Evolutionary conservation across 1,284 basidiomycete species (phyloP).

Genomic region (Moniliophthora roreri): DNA sequence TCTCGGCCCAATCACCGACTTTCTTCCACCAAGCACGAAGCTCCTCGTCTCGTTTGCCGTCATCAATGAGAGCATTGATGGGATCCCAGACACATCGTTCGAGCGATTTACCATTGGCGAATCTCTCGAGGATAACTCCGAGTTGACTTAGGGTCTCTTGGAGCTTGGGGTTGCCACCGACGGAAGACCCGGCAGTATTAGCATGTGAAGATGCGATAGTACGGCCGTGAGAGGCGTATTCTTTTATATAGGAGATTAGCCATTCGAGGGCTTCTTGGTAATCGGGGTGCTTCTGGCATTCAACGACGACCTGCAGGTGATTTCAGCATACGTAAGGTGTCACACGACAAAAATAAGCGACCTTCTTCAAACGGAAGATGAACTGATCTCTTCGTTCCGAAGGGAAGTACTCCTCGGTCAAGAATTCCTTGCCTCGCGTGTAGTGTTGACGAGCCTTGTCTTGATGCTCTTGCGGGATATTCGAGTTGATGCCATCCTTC

Average conservation of each 20-base stretch:
- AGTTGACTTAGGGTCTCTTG: slow-evolving; percentile 65
- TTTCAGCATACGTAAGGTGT: too few species aligned
- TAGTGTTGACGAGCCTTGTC: slow-evolving; percentile 50
- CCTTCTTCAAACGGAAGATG: slow-evolving; percentile 80
- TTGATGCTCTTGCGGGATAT: slow-evolving; percentile 63
- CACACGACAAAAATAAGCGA: too few species aligned
- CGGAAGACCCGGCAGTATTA: slow-evolving; percentile 13
- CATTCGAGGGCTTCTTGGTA: slow-evolving; percentile 84
- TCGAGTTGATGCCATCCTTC: slow-evolving; percentile 32
- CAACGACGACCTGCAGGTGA: slow-evolving; percentile 74
- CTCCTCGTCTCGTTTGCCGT: slow-evolving; percentile 76
- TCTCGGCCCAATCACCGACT: slow-evolving; percentile 68
- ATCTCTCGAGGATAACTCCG: slow-evolving; percentile 85
- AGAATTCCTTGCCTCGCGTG: slow-evolving; percentile 61
- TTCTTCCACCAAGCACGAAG: slow-evolving; percentile 77
- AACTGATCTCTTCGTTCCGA: slow-evolving; percentile 83
- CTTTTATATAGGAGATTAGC: slow-evolving; percentile 71
- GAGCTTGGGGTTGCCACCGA: slow-evolving; percentile 51
- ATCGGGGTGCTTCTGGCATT: slow-evolving; percentile 91
- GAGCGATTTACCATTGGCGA: slow-evolving; percentile 77
- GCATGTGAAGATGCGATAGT: slow-evolving; percentile 40
- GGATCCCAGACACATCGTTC: slow-evolving; percentile 69
- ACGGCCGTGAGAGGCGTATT: slow-evolving; percentile 73
- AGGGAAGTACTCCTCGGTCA: slow-evolving; percentile 84
- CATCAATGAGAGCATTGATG: slow-evolving; percentile 72